Percentiles rank a stretch among this genome's conserved stretches.
These are phyloP conservation scores for Kockovaella imperatae DNA, from an alignment of 768 basidiomycete genomes.

Conservation along the genomic window DNA sequence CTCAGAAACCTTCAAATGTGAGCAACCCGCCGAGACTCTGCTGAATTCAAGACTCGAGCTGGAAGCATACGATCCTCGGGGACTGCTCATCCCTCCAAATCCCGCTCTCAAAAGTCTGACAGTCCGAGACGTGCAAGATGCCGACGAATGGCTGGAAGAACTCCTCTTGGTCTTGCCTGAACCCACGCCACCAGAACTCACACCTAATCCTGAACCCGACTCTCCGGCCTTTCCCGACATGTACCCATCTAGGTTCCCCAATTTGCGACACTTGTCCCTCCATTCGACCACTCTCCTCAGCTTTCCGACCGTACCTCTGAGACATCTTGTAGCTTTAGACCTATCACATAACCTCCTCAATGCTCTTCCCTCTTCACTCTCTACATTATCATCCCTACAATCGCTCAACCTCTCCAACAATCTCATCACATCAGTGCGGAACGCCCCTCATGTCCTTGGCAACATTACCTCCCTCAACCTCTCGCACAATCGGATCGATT, in stretches of 20 bases:
- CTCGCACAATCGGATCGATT: constrained; percentile 78
- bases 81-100: constrained; percentile 30
- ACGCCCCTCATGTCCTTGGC: constrained; percentile 73
- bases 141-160: constrained; percentile 42
- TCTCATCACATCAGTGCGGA: constrained; percentile 93
- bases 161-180: constrained; percentile 13
- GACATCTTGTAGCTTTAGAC: constrained; percentile 66
- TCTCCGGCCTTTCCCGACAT: neutral
- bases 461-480: constrained; percentile 72
- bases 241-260: constrained; percentile 16
- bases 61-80: constrained; percentile 41
- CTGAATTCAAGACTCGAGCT: constrained; percentile 33
- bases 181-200: neutral
- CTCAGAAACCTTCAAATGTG: constrained; percentile 38
- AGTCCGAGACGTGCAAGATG: constrained; percentile 40
- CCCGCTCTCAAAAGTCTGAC: constrained; percentile 37
- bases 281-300: constrained; percentile 25
- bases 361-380: constrained; percentile 71
- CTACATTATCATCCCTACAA: constrained; percentile 64
- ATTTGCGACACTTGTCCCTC: constrained; percentile 33
- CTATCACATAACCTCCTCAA: constrained; percentile 85
- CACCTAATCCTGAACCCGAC: neutral
- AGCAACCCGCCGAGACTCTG: constrained; percentile 5
- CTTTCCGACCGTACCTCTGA: constrained; percentile 27
- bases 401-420: constrained; percentile 96